phyloP scores from a whole-genome alignment of 2,329 filamentous ascomycete genomes.

The Samsoniella hepiali region DNA sequence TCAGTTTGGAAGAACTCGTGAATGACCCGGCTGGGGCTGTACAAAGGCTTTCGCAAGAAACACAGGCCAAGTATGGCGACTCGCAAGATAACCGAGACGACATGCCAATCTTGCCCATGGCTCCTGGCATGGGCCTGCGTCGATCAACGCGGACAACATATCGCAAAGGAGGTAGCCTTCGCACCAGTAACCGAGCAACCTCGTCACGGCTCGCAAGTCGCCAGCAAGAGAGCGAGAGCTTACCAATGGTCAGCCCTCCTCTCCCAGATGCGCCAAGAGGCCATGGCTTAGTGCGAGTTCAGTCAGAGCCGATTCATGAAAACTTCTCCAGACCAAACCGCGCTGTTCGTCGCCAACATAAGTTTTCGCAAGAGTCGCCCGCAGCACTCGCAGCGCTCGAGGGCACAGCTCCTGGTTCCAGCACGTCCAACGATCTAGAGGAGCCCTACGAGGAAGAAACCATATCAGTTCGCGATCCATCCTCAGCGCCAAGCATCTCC shows the following conservation, averaged over 20 bases:
- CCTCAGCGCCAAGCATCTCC: slow-evolving; percentile 35
- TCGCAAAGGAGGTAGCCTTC: slow-evolving; percentile 76
- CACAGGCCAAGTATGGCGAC: slow-evolving; percentile 43
- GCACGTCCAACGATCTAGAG: slow-evolving; percentile 21
- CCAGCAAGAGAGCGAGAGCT: slow-evolving; percentile 55
- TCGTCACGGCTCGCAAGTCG: slow-evolving; percentile 68
- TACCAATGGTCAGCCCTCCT: slow-evolving; percentile 29
- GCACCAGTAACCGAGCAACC: slow-evolving; percentile 70
- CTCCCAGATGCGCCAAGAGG: slow-evolving; percentile 46
- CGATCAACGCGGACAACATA: slow-evolving; percentile 92
- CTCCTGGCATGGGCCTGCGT: slow-evolving; percentile 74
- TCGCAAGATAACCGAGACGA: slow-evolving; percentile 58
- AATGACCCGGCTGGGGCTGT: slow-evolving; percentile 73
- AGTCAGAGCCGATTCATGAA: slow-evolving; percentile 64
- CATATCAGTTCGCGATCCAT: slow-evolving; percentile 34
- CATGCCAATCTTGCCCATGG: slow-evolving; percentile 79
- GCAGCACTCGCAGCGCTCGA: slow-evolving; percentile 47
- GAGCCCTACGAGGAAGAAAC: slow-evolving; percentile 33
- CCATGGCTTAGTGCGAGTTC: slow-evolving; percentile 57
- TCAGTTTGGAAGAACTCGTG: slow-evolving; percentile 78
- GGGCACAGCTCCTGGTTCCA: slow-evolving; percentile 33
- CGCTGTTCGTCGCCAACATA: slow-evolving; percentile 46
- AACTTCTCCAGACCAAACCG: slow-evolving; percentile 61
- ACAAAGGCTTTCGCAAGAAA: slow-evolving; percentile 62
- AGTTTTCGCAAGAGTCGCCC: slow-evolving; percentile 45